phyloP scores from a whole-genome alignment of 495 filamentous ascomycete genomes.

The Penicillium pulvis region DNA sequence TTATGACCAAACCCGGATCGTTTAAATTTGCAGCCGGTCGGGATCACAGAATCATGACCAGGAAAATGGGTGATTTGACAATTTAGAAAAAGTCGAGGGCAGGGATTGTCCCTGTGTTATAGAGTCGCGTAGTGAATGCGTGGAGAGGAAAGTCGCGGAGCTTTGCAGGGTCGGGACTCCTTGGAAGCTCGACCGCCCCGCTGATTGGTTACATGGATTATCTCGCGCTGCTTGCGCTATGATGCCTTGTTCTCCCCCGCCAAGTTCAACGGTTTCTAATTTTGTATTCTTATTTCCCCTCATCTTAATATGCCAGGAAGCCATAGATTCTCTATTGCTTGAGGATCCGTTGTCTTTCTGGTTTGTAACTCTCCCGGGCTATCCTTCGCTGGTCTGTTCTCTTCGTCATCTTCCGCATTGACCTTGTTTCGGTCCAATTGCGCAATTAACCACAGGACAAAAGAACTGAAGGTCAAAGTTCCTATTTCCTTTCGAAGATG shows the following conservation, averaged over 20 bases:
- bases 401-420: slow-evolving; percentile 2
- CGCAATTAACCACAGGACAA: slow-evolving; percentile 2
- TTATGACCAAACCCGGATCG: slow-evolving; percentile 19
- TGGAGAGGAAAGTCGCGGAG: slow-evolving; percentile 21
- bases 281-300: slow-evolving; percentile 1
- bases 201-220: slow-evolving; percentile 21
- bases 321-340: background rate
- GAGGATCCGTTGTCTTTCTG: background rate
- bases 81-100: background rate
- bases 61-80: background rate
- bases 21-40: background rate
- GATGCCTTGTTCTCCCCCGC: slow-evolving; percentile 15
- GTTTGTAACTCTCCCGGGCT: background rate
- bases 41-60: slow-evolving; percentile 1
- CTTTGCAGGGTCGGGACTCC: slow-evolving; percentile 20
- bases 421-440: slow-evolving; percentile 2
- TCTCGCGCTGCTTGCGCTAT: slow-evolving; percentile 19
- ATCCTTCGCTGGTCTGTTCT: background rate
- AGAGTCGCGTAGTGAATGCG: slow-evolving; percentile 3
- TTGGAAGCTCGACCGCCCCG: slow-evolving; percentile 16
- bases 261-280: slow-evolving; percentile 5
- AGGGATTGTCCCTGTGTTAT: slow-evolving; percentile 8
- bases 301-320: background rate
- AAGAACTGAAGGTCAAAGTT: background rate
- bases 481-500: slow-evolving; percentile 12